Evolutionary conservation across 2,329 filamentous ascomycete species (phyloP).

Genomic region (Xylariaceae sp.): DNA sequence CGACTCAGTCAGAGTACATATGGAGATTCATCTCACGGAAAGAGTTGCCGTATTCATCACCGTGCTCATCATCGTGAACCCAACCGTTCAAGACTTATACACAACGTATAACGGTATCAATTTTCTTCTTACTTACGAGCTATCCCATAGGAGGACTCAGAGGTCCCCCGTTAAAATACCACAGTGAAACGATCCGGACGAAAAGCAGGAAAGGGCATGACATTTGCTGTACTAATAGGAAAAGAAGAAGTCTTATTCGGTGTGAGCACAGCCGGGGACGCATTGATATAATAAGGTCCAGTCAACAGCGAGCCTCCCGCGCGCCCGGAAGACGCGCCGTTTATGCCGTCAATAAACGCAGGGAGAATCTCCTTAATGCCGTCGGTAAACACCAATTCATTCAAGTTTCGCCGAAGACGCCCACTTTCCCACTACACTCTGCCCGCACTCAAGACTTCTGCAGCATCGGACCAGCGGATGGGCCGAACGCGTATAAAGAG

Average conservation of each 20-base stretch:
- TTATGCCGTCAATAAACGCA: conserved; percentile 24
- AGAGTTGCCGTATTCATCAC: too few species aligned
- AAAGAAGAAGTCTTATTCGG: conserved; percentile 27
- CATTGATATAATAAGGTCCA: conserved; percentile 19
- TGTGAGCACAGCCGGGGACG: conserved; percentile 24
- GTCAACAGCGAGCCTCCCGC: conserved; percentile 15
- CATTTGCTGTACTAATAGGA: conserved; percentile 8
- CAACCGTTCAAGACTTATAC: not conserved
- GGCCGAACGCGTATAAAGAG: conserved; percentile 17
- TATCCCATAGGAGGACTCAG: not conserved
- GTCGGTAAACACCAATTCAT: conserved; percentile 34
- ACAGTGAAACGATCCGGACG: not conserved
- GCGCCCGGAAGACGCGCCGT: conserved; percentile 21
- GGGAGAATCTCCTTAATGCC: conserved; percentile 28
- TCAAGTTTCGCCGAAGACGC: conserved; percentile 36
- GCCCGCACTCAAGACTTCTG: conserved; percentile 31
- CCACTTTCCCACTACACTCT: conserved; percentile 29
- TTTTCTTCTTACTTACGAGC: not conserved
- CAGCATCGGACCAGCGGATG: conserved; percentile 22
- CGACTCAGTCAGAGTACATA: too few species aligned
- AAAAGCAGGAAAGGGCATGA: not conserved
- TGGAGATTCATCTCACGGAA: too few species aligned
- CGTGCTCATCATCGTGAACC: not conserved
- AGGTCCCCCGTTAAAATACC: not conserved
- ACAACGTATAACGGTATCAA: not conserved